Conservation (phyloP, 73 alveolate genomes). For the Paramecium tetraurelia region DNA sequence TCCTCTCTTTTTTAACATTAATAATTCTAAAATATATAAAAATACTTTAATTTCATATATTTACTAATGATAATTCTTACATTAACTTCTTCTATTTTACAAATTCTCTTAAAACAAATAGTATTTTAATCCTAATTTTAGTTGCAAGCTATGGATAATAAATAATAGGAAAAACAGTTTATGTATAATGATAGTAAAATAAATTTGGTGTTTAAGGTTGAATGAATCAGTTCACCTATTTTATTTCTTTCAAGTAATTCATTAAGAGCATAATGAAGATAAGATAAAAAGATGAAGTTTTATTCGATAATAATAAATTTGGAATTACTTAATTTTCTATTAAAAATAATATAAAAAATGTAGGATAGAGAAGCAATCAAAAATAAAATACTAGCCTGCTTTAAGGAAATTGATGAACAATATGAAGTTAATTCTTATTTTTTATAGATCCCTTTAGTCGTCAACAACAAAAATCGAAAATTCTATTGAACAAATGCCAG, state of each 20-base stretch:
- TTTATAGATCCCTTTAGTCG: not conserved
- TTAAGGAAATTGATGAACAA: not conserved
- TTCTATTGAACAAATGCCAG: not conserved
- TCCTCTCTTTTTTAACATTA: conserved; percentile 26
- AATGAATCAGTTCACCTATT: no score
- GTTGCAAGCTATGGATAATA: not conserved
- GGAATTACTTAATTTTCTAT: not conserved
- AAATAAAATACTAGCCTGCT: not conserved
- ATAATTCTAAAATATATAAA: not conserved
- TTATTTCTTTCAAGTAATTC: no score
- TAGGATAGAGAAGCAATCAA: not conserved
- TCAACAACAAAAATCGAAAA: not conserved
- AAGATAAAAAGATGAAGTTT: no score
- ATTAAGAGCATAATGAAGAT: no score
- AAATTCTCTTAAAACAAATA: not conserved
- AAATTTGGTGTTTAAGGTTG: no score
- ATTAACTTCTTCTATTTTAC: not conserved
- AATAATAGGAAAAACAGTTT: no score
- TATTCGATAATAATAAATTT: no score
- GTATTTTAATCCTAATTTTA: no score
- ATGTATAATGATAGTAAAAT: no score
- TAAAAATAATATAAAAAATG: not conserved
- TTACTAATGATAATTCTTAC: not conserved
- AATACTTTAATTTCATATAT: not conserved
- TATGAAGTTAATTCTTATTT: not conserved